A percentile compares a stretch with the other conserved stretches of the same genome.
Evolutionary conservation across 176 grass and related monocot genomes (phyloP).

Genomic region (Oryza australiensis): DNA sequence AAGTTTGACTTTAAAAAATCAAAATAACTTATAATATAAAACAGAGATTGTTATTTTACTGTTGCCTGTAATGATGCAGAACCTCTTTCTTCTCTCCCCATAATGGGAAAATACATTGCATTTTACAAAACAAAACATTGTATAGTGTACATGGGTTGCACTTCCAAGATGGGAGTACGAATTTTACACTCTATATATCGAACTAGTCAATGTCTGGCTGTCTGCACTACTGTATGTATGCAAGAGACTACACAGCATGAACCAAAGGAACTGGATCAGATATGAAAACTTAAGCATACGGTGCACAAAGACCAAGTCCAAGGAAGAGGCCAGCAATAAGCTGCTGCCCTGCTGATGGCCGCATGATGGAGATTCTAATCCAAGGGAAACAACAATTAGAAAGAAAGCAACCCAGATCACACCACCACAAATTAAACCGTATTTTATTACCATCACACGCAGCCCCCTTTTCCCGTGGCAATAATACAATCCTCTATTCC

Average conservation of each 20-base stretch:
- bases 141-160: background rate
- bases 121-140: background rate
- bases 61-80: background rate
- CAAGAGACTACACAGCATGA: background rate
- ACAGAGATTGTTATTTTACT: background rate
- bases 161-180: background rate
- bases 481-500: conserved; percentile 50
- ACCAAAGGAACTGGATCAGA: background rate
- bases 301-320: conserved; percentile 53
- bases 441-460: conserved; percentile 55
- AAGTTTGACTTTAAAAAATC: no score
- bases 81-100: background rate
- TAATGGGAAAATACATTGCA: background rate
- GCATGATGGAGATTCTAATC: conserved; percentile 91
- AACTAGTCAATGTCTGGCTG: background rate
- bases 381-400: conserved; percentile 89
- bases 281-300: background rate
- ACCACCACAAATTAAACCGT: conserved; percentile 65
- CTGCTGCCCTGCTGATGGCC: conserved; percentile 36
- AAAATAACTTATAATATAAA: no score
- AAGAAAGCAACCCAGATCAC: conserved; percentile 63
- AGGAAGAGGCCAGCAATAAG: background rate
- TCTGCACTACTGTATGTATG: background rate
- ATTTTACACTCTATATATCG: background rate
- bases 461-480: conserved; percentile 44